These are phyloP conservation scores for Adansonia gregorii DNA, from an alignment of 441 rosid genomes.

Conservation along the genomic window DNA sequence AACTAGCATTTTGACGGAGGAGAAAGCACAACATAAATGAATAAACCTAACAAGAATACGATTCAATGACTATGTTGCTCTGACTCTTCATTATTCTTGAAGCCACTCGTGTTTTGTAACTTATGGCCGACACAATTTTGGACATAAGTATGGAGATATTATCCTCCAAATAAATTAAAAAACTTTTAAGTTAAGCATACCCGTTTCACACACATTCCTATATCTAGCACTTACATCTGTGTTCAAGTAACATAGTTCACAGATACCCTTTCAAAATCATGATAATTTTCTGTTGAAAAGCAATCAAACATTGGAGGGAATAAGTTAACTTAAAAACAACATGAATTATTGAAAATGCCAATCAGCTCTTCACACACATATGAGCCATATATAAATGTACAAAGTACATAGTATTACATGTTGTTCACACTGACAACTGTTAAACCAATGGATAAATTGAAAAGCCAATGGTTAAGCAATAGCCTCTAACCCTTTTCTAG, in stretches of 20 bases:
- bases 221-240: too few species aligned
- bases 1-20: not conserved
- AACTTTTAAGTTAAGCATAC: too few species aligned
- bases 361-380: conserved; percentile 29
- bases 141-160: too few species aligned
- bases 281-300: not conserved
- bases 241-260: too few species aligned
- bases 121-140: too few species aligned
- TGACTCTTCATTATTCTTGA: too few species aligned
- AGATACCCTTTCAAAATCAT: not conserved
- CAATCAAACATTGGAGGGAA: not conserved
- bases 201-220: too few species aligned
- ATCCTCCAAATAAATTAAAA: too few species aligned
- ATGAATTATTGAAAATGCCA: conserved; percentile 34
- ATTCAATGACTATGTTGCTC: too few species aligned
- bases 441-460: conserved; percentile 25
- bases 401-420: conserved; percentile 36
- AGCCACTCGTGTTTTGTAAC: too few species aligned
- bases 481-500: conserved; percentile 30
- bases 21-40: not conserved
- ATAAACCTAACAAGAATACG: not conserved
- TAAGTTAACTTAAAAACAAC: not conserved
- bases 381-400: conserved; percentile 31
- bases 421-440: conserved; percentile 28
- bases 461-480: conserved; percentile 29